Conservation (phyloP, 306 rosid genomes). For the Ammopiptanthus mongolicus region DNA sequence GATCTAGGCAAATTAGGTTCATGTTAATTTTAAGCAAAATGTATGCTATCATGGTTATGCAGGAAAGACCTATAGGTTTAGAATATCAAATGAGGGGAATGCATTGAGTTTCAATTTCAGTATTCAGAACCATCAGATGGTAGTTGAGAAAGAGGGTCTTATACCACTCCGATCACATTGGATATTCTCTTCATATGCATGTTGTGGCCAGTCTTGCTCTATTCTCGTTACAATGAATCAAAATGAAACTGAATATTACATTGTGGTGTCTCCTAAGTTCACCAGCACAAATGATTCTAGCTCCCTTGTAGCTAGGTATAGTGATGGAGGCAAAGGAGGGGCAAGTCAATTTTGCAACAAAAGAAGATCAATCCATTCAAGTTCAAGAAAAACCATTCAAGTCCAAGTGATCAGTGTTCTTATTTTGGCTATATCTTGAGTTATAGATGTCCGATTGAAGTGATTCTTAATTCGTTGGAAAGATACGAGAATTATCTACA, state of each 20-base stretch:
- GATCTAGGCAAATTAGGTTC: neutral
- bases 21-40: neutral
- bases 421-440: too few species aligned
- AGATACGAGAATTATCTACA: too few species aligned
- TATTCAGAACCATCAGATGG: slow-evolving; percentile 52
- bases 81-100: slow-evolving; percentile 62
- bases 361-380: too few species aligned
- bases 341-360: too few species aligned
- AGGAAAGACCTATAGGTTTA: slow-evolving; percentile 56
- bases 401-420: too few species aligned
- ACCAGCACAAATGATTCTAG: neutral
- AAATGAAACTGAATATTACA: slow-evolving; percentile 45
- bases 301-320: slow-evolving; percentile 32
- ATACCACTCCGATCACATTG: slow-evolving; percentile 36
- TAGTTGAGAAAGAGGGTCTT: slow-evolving; percentile 66
- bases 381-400: too few species aligned
- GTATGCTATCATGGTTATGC: slow-evolving; percentile 1
- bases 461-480: too few species aligned
- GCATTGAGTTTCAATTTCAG: slow-evolving; percentile 51
- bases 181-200: slow-evolving; percentile 62
- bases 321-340: too few species aligned
- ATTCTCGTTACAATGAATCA: slow-evolving; percentile 54
- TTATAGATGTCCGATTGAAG: too few species aligned
- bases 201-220: slow-evolving; percentile 65
- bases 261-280: slow-evolving; percentile 46